Evolutionary conservation across 129 eudicot genomes (phyloP), one percentile per base, ranked within the genome.

Genomic region (Saposhnikovia divaricata): DNA sequence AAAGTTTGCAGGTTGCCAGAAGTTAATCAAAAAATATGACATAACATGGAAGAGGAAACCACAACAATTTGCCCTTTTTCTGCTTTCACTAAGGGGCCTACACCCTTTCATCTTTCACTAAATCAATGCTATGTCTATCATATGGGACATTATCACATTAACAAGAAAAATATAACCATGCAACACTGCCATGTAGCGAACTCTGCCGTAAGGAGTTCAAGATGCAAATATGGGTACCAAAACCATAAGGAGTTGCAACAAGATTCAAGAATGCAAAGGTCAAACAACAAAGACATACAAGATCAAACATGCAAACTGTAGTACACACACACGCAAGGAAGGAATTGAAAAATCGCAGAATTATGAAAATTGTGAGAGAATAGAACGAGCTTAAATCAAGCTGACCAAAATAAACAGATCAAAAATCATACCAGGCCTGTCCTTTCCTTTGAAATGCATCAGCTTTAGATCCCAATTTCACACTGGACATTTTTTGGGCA

Each of bases 381-480:
- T 46, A 5, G 9, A 19, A 27, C 37, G 34, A 16, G 61, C 19
- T 40, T 46, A 40, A 57, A 45, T 43, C 11, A 68, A 77, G 71
- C 59, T 34, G 69, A 38, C 68, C 2, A 72, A 72, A 38, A 48
- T 19, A 42, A 25, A 77, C 74, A 68, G 69, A 74, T 85, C 80
- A 61, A 61, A 59, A 57, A 61, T 8, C 84, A 77, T 83, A 94
- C 98, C 98, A 94, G 77, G 98, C 96, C 85, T 94, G 96, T 13
- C 97, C 98, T 86, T 90, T 83, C 78, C 90, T 87, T 85, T 87
- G 93, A n/a, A 94, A 91, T 68, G 97, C 97, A 88, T 94, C 98
- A 63, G 86, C 82, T 84, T 94, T 94, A 21, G 97, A 94, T 84
- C 97, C 98, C 84, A 90, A 80, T 87, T 94, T 94, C 88, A 94